Percentiles rank a stretch among this genome's conserved stretches.
phyloP scores from a whole-genome alignment of 2,329 filamentous ascomycete genomes.

The Lachnellula occidentalis region DNA sequence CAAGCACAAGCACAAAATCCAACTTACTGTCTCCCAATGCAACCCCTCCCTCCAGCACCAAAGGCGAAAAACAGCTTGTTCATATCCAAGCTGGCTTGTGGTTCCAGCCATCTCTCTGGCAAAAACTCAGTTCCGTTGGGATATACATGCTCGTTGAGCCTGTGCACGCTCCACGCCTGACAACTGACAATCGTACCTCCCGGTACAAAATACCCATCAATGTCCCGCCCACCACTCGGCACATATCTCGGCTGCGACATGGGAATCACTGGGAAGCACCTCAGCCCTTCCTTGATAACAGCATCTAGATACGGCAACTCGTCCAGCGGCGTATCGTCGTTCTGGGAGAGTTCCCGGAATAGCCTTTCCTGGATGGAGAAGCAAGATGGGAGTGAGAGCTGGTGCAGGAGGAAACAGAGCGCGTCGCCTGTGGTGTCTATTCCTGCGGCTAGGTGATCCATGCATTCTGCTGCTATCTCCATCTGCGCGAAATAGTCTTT shows the following conservation, averaged over 20 bases:
- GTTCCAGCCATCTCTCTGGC: conserved; percentile 77
- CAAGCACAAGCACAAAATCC: not conserved
- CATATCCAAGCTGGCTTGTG: conserved; percentile 66
- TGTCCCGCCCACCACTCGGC: conserved; percentile 46
- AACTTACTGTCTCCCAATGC: conserved; percentile 62
- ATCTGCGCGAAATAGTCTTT: conserved; percentile 42
- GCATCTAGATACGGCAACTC: conserved; percentile 56
- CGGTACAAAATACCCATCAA: conserved; percentile 51
- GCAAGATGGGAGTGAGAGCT: conserved; percentile 57
- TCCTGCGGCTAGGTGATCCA: conserved; percentile 65
- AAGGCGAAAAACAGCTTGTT: conserved; percentile 61
- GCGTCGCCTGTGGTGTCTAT: conserved; percentile 68
- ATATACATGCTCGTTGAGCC: conserved; percentile 61
- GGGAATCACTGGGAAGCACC: conserved; percentile 59
- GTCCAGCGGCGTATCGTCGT: conserved; percentile 38
- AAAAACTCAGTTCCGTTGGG: conserved; percentile 70
- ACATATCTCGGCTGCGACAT: conserved; percentile 61
- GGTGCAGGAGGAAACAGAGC: conserved; percentile 66
- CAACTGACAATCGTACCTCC: conserved; percentile 52
- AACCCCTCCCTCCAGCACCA: conserved; percentile 59
- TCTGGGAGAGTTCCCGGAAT: conserved; percentile 44
- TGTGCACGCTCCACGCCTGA: conserved; percentile 56
- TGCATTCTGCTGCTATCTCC: conserved; percentile 60
- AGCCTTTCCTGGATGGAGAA: conserved; percentile 46
- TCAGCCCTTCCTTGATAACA: conserved; percentile 55